phyloP scores from a whole-genome alignment of 2,329 filamentous ascomycete genomes.

The Thielaviopsis punctulata region DNA sequence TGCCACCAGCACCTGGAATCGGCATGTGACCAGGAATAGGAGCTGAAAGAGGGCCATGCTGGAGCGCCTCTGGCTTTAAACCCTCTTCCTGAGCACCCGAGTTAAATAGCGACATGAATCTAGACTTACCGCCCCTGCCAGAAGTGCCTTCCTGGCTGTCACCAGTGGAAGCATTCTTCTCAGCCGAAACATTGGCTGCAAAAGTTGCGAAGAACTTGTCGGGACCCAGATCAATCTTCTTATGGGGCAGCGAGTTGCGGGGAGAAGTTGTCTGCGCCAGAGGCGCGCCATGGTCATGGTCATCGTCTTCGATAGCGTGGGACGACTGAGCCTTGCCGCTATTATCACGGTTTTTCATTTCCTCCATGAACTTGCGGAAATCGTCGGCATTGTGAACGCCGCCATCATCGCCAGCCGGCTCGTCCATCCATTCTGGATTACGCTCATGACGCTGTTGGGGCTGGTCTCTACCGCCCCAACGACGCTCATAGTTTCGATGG shows the following conservation, averaged over 20 bases:
- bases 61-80: constrained; percentile 1
- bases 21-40: constrained; percentile 6
- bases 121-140: constrained; percentile 39
- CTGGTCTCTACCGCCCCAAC: constrained; percentile 40
- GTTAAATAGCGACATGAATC: constrained; percentile 70
- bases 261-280: neutral
- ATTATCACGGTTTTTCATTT: constrained; percentile 50
- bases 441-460: constrained; percentile 43
- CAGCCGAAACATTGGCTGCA: constrained; percentile 23
- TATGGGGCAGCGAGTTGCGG: constrained; percentile 2
- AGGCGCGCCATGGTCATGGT: constrained; percentile 15
- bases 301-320: constrained; percentile 21
- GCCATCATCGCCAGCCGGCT: constrained; percentile 49
- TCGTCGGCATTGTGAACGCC: constrained; percentile 72
- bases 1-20: constrained; percentile 2
- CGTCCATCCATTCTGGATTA: constrained; percentile 84
- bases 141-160: constrained; percentile 21
- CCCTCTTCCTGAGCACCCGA: constrained; percentile 20
- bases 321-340: constrained; percentile 16
- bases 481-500: constrained; percentile 23
- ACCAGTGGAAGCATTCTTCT: constrained; percentile 36
- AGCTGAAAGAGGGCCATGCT: constrained; percentile 9
- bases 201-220: constrained; percentile 62
- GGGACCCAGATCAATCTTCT: constrained; percentile 41
- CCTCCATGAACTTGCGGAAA: constrained; percentile 86